Evolutionary conservation across 768 basidiomycete genomes (phyloP), one percentile per base, ranked within the genome.

Genomic region (Lyophyllum shimeji): DNA sequence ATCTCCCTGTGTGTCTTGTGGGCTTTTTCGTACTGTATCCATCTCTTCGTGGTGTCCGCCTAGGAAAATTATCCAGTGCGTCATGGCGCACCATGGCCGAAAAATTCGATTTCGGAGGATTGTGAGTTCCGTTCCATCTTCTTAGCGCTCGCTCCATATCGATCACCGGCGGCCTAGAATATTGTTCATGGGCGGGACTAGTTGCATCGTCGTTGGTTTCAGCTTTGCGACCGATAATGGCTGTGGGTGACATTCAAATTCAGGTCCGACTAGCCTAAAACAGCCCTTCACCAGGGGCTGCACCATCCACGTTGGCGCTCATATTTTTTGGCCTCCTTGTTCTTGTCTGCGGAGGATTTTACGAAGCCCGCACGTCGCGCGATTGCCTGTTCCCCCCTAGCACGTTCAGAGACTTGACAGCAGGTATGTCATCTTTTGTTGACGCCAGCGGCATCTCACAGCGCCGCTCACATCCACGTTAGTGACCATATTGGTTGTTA

Each of bases 21-120:
- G 86, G 87, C 20, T 78, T 80, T 56, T 55, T 82, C 9, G 76
- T 90, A 8, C 73, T 93, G 20, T 66, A 69, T 18, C 47, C 81
- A 27, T 85, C 89, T n/a, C 79, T 93, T 48, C 83, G 82, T 58
- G 71, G 70, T 33, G 79, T 90, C 33, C 64, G 74, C 31, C 68
- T 89, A 20, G 72, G 76, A 18, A 71, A 70, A 43, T 60, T 81
- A 15, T 66, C 71, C 23, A 72, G 77, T 52, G 74, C 81, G 42
- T 85, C 87, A 8, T 89, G 87, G 84, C 68, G 68, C 55, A 70
- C 67, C 11, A 76, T 92, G 55, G 60, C 69, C 29, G 70, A 65
- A 58, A 83, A 70, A 21, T 92, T 93, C 65, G 91, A 94, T 69
- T 93, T 91, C 65, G 64, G 82, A 37, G 91, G 91, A 61, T 67